phyloP scores from a whole-genome alignment of 1,284 basidiomycete genomes.

The Porogramme epimiltina region DNA sequence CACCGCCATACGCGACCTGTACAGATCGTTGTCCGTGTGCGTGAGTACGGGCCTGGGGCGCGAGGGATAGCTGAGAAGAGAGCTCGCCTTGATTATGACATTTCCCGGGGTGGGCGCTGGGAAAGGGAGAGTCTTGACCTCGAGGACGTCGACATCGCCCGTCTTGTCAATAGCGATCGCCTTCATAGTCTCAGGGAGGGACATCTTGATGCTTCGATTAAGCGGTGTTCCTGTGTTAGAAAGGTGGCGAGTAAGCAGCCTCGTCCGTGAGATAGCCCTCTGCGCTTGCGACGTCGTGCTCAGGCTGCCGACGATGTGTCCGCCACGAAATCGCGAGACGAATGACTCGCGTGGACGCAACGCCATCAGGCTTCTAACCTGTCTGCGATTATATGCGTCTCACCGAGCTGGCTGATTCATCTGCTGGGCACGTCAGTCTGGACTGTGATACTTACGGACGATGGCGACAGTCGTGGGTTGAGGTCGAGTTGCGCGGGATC shows the following conservation, averaged over 20 bases:
- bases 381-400: no score
- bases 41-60: background rate
- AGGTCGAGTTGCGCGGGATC: no score
- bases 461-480: no score
- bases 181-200: constrained; percentile 55
- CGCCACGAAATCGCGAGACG: no score
- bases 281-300: background rate
- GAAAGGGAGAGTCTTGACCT: constrained; percentile 61
- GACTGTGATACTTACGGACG: no score
- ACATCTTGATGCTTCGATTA: constrained; percentile 36
- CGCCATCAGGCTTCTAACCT: no score
- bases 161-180: constrained; percentile 60
- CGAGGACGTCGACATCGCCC: constrained; percentile 82
- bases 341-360: no score
- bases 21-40: constrained; percentile 29
- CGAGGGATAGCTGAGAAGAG: background rate
- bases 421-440: no score
- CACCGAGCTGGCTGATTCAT: no score
- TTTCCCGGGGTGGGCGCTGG: constrained; percentile 67
- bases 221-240: constrained; percentile 4
- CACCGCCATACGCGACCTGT: constrained; percentile 70
- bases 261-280: constrained; percentile 12
- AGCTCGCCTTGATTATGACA: constrained; percentile 75
- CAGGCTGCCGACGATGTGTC: no score
- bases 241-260: constrained; percentile 33